phyloP scores from a whole-genome alignment of 441 rosid genomes.

The Croton laevigatus region DNA sequence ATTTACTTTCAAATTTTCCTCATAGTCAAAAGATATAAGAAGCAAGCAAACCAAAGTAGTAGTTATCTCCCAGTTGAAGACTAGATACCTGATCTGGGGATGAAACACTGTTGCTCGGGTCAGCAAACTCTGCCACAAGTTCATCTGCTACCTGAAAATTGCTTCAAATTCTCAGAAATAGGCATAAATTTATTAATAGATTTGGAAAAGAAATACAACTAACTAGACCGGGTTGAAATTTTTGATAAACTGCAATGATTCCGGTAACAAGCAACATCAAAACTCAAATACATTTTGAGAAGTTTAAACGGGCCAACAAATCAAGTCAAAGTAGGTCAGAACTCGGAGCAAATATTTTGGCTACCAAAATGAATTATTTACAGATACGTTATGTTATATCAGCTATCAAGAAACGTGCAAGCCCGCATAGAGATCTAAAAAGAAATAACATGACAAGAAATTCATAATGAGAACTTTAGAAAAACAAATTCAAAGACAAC shows the following conservation, averaged over 20 bases:
- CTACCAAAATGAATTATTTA: neutral
- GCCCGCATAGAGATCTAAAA: neutral
- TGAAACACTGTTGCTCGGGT: conserved; percentile 66
- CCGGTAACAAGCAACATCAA: conserved; percentile 1
- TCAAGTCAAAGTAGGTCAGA: neutral
- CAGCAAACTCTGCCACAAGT: conserved; percentile 97
- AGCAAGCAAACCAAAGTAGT: conserved; percentile 9
- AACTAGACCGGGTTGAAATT: neutral
- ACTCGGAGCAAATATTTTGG: neutral
- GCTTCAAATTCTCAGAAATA: conserved; percentile 36
- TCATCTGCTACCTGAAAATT: conserved; percentile 94
- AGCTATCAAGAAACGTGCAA: neutral
- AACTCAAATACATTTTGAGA: neutral
- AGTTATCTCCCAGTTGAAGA: conserved; percentile 14
- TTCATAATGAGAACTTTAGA: neutral
- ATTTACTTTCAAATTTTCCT: conserved; percentile 16
- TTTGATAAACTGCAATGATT: neutral
- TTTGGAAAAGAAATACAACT: neutral
- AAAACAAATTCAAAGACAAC: neutral
- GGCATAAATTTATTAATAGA: conserved; percentile 8
- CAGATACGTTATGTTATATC: neutral
- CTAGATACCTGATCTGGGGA: conserved; percentile 83
- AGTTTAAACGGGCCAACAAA: neutral
- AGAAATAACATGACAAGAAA: neutral
- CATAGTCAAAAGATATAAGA: conserved; percentile 8